Evolutionary conservation across 495 filamentous ascomycete species (phyloP).

Genomic region (Venustampulla echinocandica): DNA sequence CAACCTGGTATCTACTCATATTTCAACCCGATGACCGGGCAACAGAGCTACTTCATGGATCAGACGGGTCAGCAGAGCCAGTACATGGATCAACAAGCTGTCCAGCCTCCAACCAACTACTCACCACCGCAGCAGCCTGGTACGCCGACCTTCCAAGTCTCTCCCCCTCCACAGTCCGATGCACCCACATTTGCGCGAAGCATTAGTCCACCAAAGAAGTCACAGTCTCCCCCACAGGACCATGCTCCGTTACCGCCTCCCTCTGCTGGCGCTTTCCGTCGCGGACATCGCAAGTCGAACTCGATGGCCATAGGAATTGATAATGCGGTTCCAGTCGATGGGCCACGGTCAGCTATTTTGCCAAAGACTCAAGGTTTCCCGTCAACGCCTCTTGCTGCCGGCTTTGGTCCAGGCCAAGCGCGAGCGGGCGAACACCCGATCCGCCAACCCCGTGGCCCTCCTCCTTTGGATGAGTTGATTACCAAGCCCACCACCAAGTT

Average conservation of each 20-base stretch:
- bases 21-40: conserved; percentile 74
- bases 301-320: conserved; percentile 60
- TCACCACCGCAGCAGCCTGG: conserved; percentile 32
- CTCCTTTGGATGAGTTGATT: conserved; percentile 82
- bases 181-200: conserved; percentile 44
- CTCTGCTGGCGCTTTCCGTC: conserved; percentile 78
- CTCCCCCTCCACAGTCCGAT: conserved; percentile 58
- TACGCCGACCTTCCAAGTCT: conserved; percentile 63
- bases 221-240: conserved; percentile 51
- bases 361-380: conserved; percentile 71
- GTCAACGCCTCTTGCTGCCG: conserved; percentile 70
- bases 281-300: conserved; percentile 84
- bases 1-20: conserved; percentile 70
- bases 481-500: conserved; percentile 87
- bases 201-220: conserved; percentile 64
- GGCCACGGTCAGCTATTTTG: conserved; percentile 48
- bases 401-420: conserved; percentile 83
- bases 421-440: conserved; percentile 91
- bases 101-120: conserved; percentile 14
- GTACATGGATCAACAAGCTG: conserved; percentile 25
- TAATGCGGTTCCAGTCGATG: conserved; percentile 34
- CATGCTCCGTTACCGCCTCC: conserved; percentile 67
- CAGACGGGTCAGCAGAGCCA: conserved; percentile 38
- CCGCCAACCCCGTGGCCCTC: conserved; percentile 89
- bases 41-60: conserved; percentile 63